Percentiles rank a stretch among this genome's conserved stretches.
phyloP scores from a whole-genome alignment of 1,139 yeast species.

The Geotrichum fermentans region DNA sequence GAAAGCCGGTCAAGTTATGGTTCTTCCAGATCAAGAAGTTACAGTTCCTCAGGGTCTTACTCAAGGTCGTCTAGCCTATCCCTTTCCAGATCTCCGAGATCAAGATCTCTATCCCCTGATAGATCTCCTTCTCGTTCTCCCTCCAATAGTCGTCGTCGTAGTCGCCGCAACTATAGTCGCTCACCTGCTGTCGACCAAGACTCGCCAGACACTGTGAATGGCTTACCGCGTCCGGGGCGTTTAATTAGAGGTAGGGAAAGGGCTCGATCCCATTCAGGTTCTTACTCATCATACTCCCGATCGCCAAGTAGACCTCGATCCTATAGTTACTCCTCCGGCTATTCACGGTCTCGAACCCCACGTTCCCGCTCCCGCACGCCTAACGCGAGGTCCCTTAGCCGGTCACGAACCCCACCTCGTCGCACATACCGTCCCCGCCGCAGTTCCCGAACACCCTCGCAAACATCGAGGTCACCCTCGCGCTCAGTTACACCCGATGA shows the following conservation, averaged over 20 bases:
- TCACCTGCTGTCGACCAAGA: neutral
- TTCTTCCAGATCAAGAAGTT: constrained; percentile 2
- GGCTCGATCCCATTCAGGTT: neutral
- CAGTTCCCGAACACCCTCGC: constrained; percentile 15
- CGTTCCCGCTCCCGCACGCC: constrained; percentile 13
- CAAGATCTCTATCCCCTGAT: constrained; percentile 23
- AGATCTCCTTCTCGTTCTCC: constrained; percentile 17
- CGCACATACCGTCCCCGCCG: constrained; percentile 24
- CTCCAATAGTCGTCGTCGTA: neutral
- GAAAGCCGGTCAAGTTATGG: neutral
- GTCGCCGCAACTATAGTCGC: constrained; percentile 1
- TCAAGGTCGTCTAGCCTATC: constrained; percentile 24
- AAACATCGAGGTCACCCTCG: constrained; percentile 8
- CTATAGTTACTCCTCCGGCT: neutral
- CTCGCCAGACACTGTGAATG: neutral
- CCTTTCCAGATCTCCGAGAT: constrained; percentile 20
- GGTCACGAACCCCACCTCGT: constrained; percentile 5
- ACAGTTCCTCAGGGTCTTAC: constrained; percentile 16
- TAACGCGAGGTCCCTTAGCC: constrained; percentile 7
- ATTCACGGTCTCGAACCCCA: constrained; percentile 9
- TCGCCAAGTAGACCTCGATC: constrained; percentile 1
- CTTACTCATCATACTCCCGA: constrained; percentile 1
- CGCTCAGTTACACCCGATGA: constrained; percentile 4
- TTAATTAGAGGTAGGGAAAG: constrained; percentile 14
- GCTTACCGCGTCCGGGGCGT: constrained; percentile 10